A percentile compares a stretch with the other conserved stretches of the same genome.
These are phyloP conservation scores for Echinosophora koreensis DNA, from an alignment of 306 rosid species.

Conservation along the genomic window DNA sequence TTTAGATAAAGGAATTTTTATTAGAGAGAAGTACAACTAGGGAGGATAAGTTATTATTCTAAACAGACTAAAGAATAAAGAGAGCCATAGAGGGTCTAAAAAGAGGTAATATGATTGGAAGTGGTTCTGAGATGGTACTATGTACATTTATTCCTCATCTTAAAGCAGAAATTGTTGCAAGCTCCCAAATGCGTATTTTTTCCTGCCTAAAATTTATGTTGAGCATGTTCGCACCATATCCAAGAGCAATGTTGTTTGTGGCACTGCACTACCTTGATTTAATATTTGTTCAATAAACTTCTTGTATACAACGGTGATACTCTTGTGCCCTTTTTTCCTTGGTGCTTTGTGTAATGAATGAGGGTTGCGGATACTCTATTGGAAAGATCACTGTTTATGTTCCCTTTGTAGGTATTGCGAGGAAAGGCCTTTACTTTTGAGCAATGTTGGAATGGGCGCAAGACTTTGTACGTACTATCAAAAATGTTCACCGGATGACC, in stretches of 20 bases:
- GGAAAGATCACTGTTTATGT: slow-evolving; percentile 37
- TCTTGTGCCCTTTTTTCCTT: slow-evolving; percentile 26
- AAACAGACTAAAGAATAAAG: slow-evolving; percentile 2
- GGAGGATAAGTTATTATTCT: neutral
- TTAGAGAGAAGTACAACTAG: neutral
- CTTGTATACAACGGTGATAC: slow-evolving; percentile 4
- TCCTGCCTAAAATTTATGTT: slow-evolving; percentile 20
- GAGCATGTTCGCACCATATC: slow-evolving; percentile 13
- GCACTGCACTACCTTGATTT: slow-evolving; percentile 16
- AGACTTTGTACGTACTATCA: slow-evolving; percentile 95
- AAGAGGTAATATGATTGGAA: neutral
- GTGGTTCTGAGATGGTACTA: slow-evolving; percentile 10
- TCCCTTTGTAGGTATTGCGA: slow-evolving; percentile 81
- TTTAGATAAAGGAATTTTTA: neutral
- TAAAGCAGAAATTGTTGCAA: slow-evolving; percentile 13
- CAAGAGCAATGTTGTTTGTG: slow-evolving; percentile 23
- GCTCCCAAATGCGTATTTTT: neutral
- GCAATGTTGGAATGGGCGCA: slow-evolving; percentile 97
- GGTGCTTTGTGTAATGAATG: slow-evolving; percentile 3
- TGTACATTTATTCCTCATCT: slow-evolving; percentile 21
- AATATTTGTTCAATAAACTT: slow-evolving; percentile 13
- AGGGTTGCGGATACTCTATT: slow-evolving; percentile 21
- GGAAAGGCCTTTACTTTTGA: slow-evolving; percentile 95
- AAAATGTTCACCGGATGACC: slow-evolving; percentile 88
- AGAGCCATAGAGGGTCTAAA: neutral